These are phyloP conservation scores for Acer saccharum DNA, from an alignment of 345 rosid species.

Conservation along the genomic window DNA sequence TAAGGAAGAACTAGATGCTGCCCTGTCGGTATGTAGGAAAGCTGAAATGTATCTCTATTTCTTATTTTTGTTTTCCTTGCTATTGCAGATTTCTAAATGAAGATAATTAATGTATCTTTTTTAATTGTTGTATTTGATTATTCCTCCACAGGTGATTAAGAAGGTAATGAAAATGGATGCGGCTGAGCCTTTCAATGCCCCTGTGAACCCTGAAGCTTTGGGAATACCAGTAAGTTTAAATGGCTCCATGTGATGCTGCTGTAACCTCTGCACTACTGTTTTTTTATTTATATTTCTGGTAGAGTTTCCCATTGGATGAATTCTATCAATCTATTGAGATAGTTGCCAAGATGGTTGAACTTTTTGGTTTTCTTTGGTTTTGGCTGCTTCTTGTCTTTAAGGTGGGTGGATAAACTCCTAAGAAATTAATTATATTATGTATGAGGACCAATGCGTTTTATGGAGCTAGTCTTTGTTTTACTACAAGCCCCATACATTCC, in stretches of 20 bases:
- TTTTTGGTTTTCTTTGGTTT: conserved; percentile 4
- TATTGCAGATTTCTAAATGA: conserved; percentile 12
- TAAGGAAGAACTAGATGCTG: conserved; percentile 73
- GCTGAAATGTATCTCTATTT: neutral
- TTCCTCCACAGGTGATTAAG: conserved; percentile 61
- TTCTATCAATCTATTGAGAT: neutral
- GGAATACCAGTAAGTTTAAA: conserved; percentile 87
- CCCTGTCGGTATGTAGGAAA: conserved; percentile 53
- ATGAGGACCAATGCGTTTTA: neutral
- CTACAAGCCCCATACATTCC: neutral
- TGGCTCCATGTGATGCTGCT: neutral
- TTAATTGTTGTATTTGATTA: neutral
- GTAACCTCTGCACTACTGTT: neutral
- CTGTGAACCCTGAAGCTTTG: conserved; percentile 93
- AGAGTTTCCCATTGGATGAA: neutral
- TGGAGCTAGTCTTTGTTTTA: neutral
- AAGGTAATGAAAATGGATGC: conserved; percentile 99
- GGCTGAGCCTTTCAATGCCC: conserved; percentile 88
- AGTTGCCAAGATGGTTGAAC: neutral
- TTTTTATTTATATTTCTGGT: neutral
- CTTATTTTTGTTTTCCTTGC: neutral
- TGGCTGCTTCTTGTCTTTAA: conserved; percentile 1
- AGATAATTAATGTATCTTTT: neutral
- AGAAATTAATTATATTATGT: neutral
- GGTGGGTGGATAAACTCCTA: neutral